Evolutionary conservation across 2,329 filamentous ascomycete genomes (phyloP), one percentile per base, ranked within the genome.

Genomic region (Gyromitra esculenta): DNA sequence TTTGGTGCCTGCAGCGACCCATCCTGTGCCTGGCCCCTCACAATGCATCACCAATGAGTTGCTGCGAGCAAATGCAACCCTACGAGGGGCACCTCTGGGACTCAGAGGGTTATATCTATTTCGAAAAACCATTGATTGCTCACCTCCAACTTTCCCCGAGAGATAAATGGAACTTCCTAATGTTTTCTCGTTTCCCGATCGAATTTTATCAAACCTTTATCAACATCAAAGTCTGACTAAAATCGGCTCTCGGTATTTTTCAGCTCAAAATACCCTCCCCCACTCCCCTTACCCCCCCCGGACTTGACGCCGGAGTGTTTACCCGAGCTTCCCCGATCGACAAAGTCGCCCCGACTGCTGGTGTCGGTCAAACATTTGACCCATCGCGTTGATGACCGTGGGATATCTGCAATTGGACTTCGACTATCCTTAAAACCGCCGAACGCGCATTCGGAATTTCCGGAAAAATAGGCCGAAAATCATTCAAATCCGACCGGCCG

Each of bases 1-100:
- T 77, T 65, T 11, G 70, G 75, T 77, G 75, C 75, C 75, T 77
- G 75, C 75, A 77, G 75, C 75, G 62, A 66, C 65, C 75, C 71
- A 69, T 75, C 71, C 65, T 70, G 72, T 75, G 52, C 62, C 65
- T 74, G 70, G 48, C 63, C 64, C 25, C 45, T 77, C 75, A 66
- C 59, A 71, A 77, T 56, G 59, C 64, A 75, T 59, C 59, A 70
- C 64, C 75, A 75, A 75, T 75, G 72, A 63, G 48, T 64, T 45
- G 41, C 25, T 75, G 41, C 25, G 57, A 75, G 31, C 39, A 70
- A 52, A 62, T 70, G 57, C 48, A 72, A 64, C 59, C 60, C 48
- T 64, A 45, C 48, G 39, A 43, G 57, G 64, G n/a, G n/a, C n/a
- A 43, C 31, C 66, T 73, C 37, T 43, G 50, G 31, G 21, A 52